Conservation (phyloP, 225 moss, liverwort and hornwort species). For the Anthoceros angustus region DNA sequence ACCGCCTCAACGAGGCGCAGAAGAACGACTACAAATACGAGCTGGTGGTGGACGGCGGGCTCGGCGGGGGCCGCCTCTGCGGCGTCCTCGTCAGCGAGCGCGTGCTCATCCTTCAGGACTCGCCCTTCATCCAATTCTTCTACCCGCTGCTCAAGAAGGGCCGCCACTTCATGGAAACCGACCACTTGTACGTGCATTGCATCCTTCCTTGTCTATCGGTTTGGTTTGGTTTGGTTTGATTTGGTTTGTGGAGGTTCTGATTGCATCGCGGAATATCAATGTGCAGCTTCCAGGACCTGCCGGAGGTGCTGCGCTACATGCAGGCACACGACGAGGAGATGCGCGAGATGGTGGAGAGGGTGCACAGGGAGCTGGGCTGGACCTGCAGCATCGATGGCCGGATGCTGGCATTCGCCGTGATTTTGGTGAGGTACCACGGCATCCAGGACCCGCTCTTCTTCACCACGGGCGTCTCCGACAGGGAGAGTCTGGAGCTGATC, state of each 20-base stretch:
- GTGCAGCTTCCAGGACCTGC: background rate
- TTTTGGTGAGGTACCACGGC: background rate
- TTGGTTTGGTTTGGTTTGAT: too few species aligned
- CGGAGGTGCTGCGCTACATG: background rate
- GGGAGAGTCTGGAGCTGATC: background rate
- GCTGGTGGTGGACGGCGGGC: background rate
- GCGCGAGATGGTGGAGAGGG: background rate
- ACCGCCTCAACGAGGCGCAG: background rate
- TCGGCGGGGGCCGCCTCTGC: background rate
- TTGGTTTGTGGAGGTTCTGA: too few species aligned
- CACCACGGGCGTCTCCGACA: background rate
- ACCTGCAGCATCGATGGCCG: background rate
- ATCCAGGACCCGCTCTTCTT: background rate
- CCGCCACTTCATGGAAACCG: background rate
- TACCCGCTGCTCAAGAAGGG: background rate
- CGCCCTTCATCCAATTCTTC: conserved; percentile 1
- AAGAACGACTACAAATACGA: background rate
- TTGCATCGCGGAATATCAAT: too few species aligned
- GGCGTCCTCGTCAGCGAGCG: background rate
- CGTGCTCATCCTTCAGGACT: background rate
- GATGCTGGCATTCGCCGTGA: background rate
- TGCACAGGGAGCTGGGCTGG: background rate
- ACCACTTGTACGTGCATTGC: background rate
- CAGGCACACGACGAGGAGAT: background rate
- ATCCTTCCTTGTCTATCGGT: too few species aligned